Conservation (phyloP, 2,329 filamentous ascomycete genomes). For the Ophiostoma montium region DNA sequence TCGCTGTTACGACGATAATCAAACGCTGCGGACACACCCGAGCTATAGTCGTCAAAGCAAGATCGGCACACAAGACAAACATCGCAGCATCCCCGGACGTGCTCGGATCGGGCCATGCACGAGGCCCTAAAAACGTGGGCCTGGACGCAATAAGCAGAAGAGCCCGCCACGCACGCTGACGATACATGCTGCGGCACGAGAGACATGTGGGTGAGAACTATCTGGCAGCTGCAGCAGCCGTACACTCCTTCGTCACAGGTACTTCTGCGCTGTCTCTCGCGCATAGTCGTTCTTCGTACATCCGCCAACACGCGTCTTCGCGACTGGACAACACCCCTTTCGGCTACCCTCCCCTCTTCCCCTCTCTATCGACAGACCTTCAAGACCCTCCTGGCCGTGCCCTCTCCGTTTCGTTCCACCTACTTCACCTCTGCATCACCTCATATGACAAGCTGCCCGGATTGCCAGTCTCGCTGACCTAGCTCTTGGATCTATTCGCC, state of each 20-base stretch:
- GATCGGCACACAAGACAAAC: no score
- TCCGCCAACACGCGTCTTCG: not conserved
- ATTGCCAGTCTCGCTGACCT: no score
- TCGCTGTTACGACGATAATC: no score
- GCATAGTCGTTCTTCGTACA: not conserved
- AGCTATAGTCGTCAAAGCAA: no score
- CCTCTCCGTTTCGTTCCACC: conserved; percentile 4
- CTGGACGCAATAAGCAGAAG: not conserved
- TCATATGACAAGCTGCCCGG: not conserved
- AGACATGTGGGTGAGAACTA: not conserved
- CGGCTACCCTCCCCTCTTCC: conserved; percentile 3
- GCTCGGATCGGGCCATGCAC: no score
- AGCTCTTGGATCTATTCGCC: no score
- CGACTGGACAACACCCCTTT: not conserved
- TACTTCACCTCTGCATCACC: not conserved
- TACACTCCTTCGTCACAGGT: not conserved
- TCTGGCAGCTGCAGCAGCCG: not conserved
- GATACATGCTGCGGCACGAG: not conserved
- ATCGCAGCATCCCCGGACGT: no score
- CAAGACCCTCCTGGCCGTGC: not conserved
- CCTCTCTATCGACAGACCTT: conserved; percentile 5
- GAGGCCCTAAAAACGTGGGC: no score
- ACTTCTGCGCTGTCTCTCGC: not conserved
- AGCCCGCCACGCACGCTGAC: not conserved
- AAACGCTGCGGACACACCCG: no score